Base-by-base conservation (phyloP, 2,329 filamentous ascomycete genomes). In the Ceratocystis papillata region DNA sequence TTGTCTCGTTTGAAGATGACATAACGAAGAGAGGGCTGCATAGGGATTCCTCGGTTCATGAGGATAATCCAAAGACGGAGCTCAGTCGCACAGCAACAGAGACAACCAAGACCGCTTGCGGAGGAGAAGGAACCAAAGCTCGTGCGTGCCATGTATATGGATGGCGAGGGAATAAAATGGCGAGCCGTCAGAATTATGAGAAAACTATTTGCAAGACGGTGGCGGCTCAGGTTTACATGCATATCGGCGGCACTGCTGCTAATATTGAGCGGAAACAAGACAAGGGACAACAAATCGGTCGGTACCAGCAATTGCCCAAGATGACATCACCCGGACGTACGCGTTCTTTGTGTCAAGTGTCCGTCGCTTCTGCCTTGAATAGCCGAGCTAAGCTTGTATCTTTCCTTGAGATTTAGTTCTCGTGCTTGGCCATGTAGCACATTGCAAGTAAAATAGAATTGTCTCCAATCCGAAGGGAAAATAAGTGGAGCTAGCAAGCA, bases 141-240 rank as follows among this genome's bases (percentile, higher is more conserved):
- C 25, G n/a, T n/a, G 48, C 48, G n/a, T 53, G 10, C 48, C 7
- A 53, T 17, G 48, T 15, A 50, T 25, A 20, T 20, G n/a, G 53
- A 57, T 28, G n/a, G 30, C 22, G 17, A 57, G 28, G 53, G 22
- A 57, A 57, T 22, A 57, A 57, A 57, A 57, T 30, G 53, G 10
- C n/a, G 15, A 5, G 53, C 22, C 25, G 48, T 25, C 25, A 57
- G 20, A 57, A 15, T 28, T 33, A 7, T 22, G 48, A 50, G 48
- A 20, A 22, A 25, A 7, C 46, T 48, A 10, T 48, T 22, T 22
- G 5, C 46, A 15, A 15, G 10, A 41, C 12, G 12, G 37, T 5
- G 12, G 37, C 37, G 1, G 10, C 37, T 15, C 12, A 15, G 12
- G 10, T 15, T 41, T 15, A 15, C 10, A 41, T 41, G 46, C 6